phyloP scores from a whole-genome alignment of 805 yeast species.

The Saccharomycopsis synnaedendra region DNA sequence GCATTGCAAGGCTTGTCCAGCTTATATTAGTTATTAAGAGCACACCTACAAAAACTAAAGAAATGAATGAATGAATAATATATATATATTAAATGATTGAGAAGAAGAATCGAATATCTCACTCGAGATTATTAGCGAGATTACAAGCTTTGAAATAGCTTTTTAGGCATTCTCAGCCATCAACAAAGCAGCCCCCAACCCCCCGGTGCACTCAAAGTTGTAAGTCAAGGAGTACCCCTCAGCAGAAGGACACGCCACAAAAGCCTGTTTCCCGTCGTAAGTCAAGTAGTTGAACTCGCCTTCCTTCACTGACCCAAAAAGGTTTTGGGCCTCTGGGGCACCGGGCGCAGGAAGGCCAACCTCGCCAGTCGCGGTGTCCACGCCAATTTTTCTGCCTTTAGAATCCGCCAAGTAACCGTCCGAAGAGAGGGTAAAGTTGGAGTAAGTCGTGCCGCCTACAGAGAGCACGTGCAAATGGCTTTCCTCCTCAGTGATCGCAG shows the following conservation, averaged over 20 bases:
- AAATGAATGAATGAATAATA: too few relatives aligned
- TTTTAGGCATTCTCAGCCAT: too few relatives aligned
- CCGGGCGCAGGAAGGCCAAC: not conserved
- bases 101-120: too few relatives aligned
- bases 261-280: not conserved
- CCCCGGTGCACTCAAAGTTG: not conserved
- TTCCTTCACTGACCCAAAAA: not conserved
- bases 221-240: slow-evolving; percentile 2
- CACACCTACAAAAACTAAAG: too few relatives aligned
- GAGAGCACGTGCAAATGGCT: slow-evolving; percentile 2
- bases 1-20: too few relatives aligned
- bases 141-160: too few relatives aligned
- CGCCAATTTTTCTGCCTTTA: not conserved
- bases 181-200: not conserved
- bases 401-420: not conserved
- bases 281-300: not conserved
- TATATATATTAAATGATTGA: too few relatives aligned
- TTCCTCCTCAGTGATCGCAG: not conserved
- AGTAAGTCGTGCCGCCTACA: not conserved
- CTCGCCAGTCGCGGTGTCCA: slow-evolving; percentile 2
- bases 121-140: too few relatives aligned
- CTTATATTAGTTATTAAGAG: too few relatives aligned
- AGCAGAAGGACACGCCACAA: slow-evolving; percentile 1
- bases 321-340: too few relatives aligned
- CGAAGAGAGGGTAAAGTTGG: not conserved